These are phyloP conservation scores for Dalbergia cochinchinensis DNA, from an alignment of 306 rosid genomes.

Conservation along the genomic window DNA sequence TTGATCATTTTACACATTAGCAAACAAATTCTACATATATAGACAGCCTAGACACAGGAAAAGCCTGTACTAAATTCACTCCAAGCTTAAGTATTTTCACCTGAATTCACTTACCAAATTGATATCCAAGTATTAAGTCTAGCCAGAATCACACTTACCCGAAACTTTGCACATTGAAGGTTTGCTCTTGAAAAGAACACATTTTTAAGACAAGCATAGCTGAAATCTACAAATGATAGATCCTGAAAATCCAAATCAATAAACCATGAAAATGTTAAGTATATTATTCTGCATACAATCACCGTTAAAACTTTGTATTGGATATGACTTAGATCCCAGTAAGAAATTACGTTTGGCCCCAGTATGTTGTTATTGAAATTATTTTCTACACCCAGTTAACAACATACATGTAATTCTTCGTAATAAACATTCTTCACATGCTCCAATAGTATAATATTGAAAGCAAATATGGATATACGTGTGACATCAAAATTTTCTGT, in stretches of 20 bases:
- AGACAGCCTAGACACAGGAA: no score
- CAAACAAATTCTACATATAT: no score
- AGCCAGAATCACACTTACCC: slow-evolving; percentile 61
- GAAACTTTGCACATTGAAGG: slow-evolving; percentile 90
- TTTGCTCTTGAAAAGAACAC: slow-evolving; percentile 93
- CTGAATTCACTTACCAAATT: slow-evolving; percentile 34
- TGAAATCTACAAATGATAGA: slow-evolving; percentile 84
- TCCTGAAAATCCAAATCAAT: slow-evolving; percentile 70
- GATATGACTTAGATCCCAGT: slow-evolving; percentile 25
- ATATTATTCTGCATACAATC: slow-evolving; percentile 30
- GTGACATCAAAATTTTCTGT: slow-evolving; percentile 7
- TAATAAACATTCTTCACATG: slow-evolving; percentile 33
- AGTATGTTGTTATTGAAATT: slow-evolving; percentile 7
- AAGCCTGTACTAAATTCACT: slow-evolving; percentile 30
- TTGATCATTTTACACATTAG: slow-evolving; percentile 7
- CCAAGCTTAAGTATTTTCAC: slow-evolving; percentile 34
- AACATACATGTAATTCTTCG: not conserved
- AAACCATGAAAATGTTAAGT: slow-evolving; percentile 29
- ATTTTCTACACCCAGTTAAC: slow-evolving; percentile 20
- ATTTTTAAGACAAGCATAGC: slow-evolving; percentile 89
- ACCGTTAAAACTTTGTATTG: not conserved
- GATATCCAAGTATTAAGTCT: slow-evolving; percentile 30
- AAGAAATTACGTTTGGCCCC: not conserved
- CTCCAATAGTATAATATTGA: slow-evolving; percentile 21
- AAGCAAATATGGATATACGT: not conserved